These are phyloP conservation scores for Phytopythium vexans DNA, from an alignment of 352 stramenopile genomes.

Conservation along the genomic window DNA sequence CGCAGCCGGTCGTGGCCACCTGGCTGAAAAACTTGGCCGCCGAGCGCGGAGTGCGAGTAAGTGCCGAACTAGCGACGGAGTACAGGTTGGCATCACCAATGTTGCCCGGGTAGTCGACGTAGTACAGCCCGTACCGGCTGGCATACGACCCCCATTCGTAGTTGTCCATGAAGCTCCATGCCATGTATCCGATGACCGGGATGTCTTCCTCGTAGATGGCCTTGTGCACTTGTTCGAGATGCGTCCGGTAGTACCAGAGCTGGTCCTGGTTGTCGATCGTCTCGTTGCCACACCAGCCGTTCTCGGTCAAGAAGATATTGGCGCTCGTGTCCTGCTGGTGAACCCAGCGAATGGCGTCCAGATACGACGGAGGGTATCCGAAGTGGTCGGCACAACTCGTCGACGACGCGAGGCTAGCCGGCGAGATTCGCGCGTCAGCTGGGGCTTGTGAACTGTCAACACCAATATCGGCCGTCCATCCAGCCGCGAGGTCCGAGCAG, in stretches of 20 bases:
- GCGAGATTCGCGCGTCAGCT: conserved; percentile 21
- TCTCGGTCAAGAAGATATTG: conserved; percentile 58
- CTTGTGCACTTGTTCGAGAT: conserved; percentile 50
- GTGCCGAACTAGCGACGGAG: conserved; percentile 12
- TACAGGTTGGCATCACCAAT: conserved; percentile 24
- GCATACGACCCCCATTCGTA: conserved; percentile 31
- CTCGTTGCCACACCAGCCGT: conserved; percentile 60
- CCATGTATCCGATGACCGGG: conserved; percentile 86
- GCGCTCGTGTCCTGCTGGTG: conserved; percentile 33
- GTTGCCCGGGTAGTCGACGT: conserved; percentile 50
- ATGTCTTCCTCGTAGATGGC: conserved; percentile 46
- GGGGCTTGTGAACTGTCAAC: conserved; percentile 54
- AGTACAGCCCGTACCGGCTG: conserved; percentile 55
- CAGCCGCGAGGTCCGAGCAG: conserved; percentile 24
- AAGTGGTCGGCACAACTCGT: conserved; percentile 18
- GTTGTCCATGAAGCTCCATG: conserved; percentile 62
- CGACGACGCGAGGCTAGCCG: conserved; percentile 19
- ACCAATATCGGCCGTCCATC: conserved; percentile 40
- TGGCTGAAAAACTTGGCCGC: conserved; percentile 35
- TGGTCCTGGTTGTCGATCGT: conserved; percentile 55
- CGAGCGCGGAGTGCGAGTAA: conserved; percentile 39
- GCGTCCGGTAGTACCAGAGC: conserved; percentile 49
- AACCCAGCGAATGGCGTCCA: conserved; percentile 45
- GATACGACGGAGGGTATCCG: conserved; percentile 49
- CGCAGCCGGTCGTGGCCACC: conserved; percentile 17